These are phyloP conservation scores for Cordyceps fumosorosea DNA, from an alignment of 2,329 filamentous ascomycete genomes.

Conservation along the genomic window DNA sequence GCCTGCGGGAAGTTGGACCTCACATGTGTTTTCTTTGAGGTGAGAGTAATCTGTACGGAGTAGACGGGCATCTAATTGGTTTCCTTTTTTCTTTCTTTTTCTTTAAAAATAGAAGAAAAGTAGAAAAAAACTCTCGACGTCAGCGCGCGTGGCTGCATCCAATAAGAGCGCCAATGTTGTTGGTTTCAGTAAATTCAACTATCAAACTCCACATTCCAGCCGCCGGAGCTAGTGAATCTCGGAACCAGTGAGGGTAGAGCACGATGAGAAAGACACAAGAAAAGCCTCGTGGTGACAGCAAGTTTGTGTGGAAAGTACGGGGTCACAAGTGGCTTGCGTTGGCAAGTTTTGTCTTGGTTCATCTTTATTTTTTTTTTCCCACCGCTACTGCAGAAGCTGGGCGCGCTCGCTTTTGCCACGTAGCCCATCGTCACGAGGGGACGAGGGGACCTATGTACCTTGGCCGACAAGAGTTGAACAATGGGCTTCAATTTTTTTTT, in stretches of 20 bases:
- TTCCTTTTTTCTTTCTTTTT: too few relatives aligned
- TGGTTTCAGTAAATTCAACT: constrained; percentile 5
- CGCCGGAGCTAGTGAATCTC: neutral
- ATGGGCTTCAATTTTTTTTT: neutral
- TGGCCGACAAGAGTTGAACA: neutral
- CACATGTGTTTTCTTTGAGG: neutral
- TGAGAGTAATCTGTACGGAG: too few relatives aligned
- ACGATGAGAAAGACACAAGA: too few relatives aligned
- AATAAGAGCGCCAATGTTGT: neutral
- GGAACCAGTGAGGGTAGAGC: neutral
- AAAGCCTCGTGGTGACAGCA: too few relatives aligned
- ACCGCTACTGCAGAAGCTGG: neutral
- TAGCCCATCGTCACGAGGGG: neutral
- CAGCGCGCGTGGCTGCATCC: neutral
- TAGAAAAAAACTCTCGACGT: neutral
- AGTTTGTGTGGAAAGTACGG: too few relatives aligned
- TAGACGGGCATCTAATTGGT: too few relatives aligned
- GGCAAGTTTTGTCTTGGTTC: neutral
- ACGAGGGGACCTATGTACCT: neutral
- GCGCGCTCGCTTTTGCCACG: too few relatives aligned
- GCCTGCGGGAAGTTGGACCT: neutral
- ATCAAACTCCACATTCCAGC: neutral
- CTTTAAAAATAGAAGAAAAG: neutral
- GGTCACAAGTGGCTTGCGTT: too few relatives aligned
- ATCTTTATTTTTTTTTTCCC: neutral